phyloP scores from a whole-genome alignment of 345 rosid species.

The Linum usitatissimum region DNA sequence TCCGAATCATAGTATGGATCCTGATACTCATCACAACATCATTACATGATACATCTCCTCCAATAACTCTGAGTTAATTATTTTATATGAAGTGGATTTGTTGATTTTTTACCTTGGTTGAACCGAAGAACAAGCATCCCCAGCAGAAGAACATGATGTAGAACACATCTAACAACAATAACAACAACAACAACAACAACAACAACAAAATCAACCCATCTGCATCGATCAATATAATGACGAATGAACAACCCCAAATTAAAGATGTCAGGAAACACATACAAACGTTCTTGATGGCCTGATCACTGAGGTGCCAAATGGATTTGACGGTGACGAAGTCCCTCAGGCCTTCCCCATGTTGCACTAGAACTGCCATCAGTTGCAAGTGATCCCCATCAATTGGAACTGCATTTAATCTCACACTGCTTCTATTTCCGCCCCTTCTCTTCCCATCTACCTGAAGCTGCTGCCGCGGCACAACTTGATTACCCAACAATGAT shows the following conservation, averaged over 20 bases:
- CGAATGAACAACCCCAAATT: neutral
- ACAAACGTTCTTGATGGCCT: slow-evolving; percentile 69
- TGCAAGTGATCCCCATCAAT: slow-evolving; percentile 31
- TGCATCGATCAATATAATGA: too few species aligned
- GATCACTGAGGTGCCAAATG: slow-evolving; percentile 75
- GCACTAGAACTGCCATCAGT: slow-evolving; percentile 75
- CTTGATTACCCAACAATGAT: slow-evolving; percentile 11
- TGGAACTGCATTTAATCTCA: slow-evolving; percentile 44
- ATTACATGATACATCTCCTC: neutral
- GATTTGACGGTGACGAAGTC: slow-evolving; percentile 60
- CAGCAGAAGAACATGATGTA: slow-evolving; percentile 87
- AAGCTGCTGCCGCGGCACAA: too few species aligned
- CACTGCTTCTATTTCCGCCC: neutral
- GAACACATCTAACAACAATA: slow-evolving; percentile 43
- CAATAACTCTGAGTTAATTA: neutral
- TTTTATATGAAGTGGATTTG: neutral
- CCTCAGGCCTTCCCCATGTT: slow-evolving; percentile 61
- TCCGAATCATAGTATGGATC: slow-evolving; percentile 95
- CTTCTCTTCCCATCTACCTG: neutral
- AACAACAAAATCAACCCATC: neutral
- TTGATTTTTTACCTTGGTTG: slow-evolving; percentile 48
- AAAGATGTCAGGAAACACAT: slow-evolving; percentile 18
- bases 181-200: neutral
- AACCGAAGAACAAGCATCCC: slow-evolving; percentile 81
- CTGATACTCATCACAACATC: slow-evolving; percentile 18